phyloP scores from a whole-genome alignment of 495 filamentous ascomycete genomes.

The Cairneyella variabilis region DNA sequence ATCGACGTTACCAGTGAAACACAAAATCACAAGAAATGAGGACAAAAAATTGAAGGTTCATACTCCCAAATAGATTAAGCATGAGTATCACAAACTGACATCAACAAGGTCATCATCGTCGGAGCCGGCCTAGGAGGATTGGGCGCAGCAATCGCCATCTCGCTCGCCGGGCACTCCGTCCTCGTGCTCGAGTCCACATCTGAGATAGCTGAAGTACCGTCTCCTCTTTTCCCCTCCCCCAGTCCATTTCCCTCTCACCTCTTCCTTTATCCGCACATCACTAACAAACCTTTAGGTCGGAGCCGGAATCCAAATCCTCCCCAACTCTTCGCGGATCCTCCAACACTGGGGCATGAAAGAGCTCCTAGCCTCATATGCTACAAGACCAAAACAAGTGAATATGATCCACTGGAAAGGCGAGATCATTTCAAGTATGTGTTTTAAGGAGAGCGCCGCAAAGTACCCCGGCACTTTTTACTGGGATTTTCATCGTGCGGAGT shows the following conservation, averaged over 20 bases:
- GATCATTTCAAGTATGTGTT: constrained; percentile 18
- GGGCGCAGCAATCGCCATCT: constrained; percentile 56
- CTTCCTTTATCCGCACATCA: too few relatives aligned
- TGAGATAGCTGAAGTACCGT: constrained; percentile 51
- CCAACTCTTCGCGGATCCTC: constrained; percentile 49
- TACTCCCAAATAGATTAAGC: neutral
- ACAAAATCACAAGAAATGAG: constrained; percentile 8
- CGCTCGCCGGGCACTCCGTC: constrained; percentile 57
- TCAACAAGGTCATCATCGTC: constrained; percentile 47
- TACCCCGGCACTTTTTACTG: constrained; percentile 49
- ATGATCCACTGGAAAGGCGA: constrained; percentile 16
- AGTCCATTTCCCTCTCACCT: neutral
- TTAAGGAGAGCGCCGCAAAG: constrained; percentile 35
- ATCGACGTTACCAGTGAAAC: constrained; percentile 8
- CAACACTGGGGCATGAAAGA: constrained; percentile 38
- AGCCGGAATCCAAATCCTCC: constrained; percentile 57
- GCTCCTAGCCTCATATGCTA: constrained; percentile 28
- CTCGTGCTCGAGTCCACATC: constrained; percentile 59
- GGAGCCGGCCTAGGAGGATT: constrained; percentile 70
- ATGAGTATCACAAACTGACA: neutral
- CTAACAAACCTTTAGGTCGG: constrained; percentile 38
- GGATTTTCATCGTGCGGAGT: constrained; percentile 57
- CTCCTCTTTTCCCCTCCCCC: neutral
- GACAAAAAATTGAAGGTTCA: constrained; percentile 11
- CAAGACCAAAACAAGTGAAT: constrained; percentile 28